Conservation (phyloP, 2,329 filamentous ascomycete species). For the Calonectria leucothoes region DNA sequence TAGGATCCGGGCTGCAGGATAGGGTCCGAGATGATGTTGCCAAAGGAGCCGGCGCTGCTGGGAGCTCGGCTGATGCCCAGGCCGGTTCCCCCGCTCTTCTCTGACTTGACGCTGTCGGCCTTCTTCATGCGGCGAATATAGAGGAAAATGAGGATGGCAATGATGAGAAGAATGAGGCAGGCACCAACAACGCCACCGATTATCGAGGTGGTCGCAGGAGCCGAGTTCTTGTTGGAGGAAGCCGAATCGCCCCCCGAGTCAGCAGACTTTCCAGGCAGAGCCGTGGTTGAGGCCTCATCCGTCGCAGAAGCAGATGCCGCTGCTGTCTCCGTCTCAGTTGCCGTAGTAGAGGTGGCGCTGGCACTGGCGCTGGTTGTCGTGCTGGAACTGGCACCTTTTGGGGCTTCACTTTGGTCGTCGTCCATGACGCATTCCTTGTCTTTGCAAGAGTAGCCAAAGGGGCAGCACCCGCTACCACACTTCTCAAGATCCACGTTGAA, state of each 20-base stretch:
- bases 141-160: constrained; percentile 54
- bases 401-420: constrained; percentile 59
- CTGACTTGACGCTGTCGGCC: constrained; percentile 23
- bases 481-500: constrained; percentile 65
- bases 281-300: constrained; percentile 29
- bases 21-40: constrained; percentile 68
- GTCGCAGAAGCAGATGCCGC: constrained; percentile 37
- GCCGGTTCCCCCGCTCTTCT: constrained; percentile 33
- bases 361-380: constrained; percentile 32
- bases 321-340: background rate
- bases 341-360: constrained; percentile 12
- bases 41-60: constrained; percentile 40
- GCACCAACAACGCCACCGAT: constrained; percentile 62
- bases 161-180: constrained; percentile 54
- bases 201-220: constrained; percentile 51
- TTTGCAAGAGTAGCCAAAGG: constrained; percentile 76
- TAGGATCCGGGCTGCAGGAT: constrained; percentile 58
- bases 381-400: constrained; percentile 45
- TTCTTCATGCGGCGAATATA: constrained; percentile 50
- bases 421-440: constrained; percentile 63
- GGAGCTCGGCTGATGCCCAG: constrained; percentile 27
- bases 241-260: constrained; percentile 24
- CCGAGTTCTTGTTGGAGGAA: constrained; percentile 26
- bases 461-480: constrained; percentile 75
- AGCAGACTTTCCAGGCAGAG: constrained; percentile 27